These are phyloP conservation scores for Fragaria vesca DNA, from an alignment of 306 rosid genomes.

Conservation along the genomic window DNA sequence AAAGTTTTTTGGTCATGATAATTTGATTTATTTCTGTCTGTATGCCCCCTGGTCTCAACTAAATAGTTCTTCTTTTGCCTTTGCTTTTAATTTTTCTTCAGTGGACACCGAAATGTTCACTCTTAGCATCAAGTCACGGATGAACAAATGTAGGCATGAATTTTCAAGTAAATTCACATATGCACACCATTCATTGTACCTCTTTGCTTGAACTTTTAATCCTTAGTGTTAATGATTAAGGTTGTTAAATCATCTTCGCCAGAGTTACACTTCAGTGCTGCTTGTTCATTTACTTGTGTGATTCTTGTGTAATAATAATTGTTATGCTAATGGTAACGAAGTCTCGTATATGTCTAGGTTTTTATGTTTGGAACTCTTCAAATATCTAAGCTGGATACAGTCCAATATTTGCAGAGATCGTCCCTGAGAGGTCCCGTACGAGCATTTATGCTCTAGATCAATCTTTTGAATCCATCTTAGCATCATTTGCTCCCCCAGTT, in stretches of 20 bases:
- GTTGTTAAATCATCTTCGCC: background rate
- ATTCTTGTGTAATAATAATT: background rate
- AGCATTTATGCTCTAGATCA: constrained; percentile 76
- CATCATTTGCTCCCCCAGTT: constrained; percentile 81
- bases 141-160: background rate
- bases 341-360: too few species aligned
- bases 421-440: constrained; percentile 77
- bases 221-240: too few species aligned
- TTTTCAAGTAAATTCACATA: background rate
- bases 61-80: background rate
- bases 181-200: too few species aligned
- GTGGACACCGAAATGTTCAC: too few species aligned
- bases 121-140: too few species aligned
- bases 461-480: constrained; percentile 62
- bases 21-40: too few species aligned
- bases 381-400: constrained; percentile 40
- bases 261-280: background rate
- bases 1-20: background rate
- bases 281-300: background rate
- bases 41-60: background rate
- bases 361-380: background rate
- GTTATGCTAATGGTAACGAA: too few species aligned
- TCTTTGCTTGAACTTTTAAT: background rate
- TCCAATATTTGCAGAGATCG: constrained; percentile 97
- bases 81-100: background rate